phyloP scores from a whole-genome alignment of 768 basidiomycete species.

The Leccinum subgranulosum region DNA sequence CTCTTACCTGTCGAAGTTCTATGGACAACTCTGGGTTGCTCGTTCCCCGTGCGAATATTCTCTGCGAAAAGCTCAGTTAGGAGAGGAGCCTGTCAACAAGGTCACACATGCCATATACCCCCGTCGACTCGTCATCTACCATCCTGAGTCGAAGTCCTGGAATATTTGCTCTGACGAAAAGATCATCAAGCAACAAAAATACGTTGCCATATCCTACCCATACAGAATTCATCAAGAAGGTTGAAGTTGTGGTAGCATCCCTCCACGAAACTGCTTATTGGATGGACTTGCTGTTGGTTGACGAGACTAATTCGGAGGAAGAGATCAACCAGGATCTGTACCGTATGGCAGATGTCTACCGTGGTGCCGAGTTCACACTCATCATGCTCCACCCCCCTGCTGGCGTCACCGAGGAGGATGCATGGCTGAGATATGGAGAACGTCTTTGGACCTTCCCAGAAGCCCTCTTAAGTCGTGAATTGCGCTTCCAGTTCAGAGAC shows the following conservation, averaged over 20 bases:
- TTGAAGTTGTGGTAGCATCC: conserved; percentile 2
- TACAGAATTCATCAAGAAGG: conserved; percentile 4
- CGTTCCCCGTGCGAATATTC: conserved; percentile 21
- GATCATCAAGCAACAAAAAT: conserved; percentile 8
- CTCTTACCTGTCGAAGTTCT: conserved; percentile 17
- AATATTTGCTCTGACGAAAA: neutral
- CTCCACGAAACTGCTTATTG: conserved; percentile 19
- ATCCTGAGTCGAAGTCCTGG: conserved; percentile 5
- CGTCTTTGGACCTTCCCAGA: conserved; percentile 27
- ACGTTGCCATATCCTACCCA: conserved; percentile 20
- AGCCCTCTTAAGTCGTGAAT: conserved; percentile 19
- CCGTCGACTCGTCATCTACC: conserved; percentile 14
- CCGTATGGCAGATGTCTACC: conserved; percentile 24
- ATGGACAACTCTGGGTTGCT: conserved; percentile 24
- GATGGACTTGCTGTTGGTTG: conserved; percentile 15
- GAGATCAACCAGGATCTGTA: conserved; percentile 19
- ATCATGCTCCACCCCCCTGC: conserved; percentile 13
- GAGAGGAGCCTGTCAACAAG: neutral
- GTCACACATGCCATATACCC: conserved; percentile 15
- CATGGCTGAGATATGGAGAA: conserved; percentile 19
- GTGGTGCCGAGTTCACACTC: conserved; percentile 21
- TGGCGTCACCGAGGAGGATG: neutral
- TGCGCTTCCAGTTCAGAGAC: conserved; percentile 14
- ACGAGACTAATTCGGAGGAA: neutral
- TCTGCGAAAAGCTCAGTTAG: conserved; percentile 6